Base-by-base conservation (phyloP, 2,329 filamentous ascomycete genomes). In the Trichoderma guizhouense region DNA sequence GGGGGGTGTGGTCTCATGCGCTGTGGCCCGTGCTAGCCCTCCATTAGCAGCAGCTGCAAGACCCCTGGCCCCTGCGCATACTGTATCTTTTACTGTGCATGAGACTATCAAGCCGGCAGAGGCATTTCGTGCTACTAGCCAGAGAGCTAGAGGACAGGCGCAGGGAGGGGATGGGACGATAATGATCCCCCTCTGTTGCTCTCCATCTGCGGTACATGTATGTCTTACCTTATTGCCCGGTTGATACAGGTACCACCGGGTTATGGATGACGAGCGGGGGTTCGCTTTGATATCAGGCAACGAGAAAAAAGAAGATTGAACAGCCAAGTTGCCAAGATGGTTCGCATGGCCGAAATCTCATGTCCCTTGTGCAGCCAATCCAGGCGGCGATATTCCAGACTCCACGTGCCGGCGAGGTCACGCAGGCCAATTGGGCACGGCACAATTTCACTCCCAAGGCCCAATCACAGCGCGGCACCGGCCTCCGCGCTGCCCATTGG, bases 401-500 rank as follows among this genome's bases (percentile, higher is more conserved):
- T 71, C 60, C 69, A 71, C 69, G 69, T 71, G 69, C 69, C 26
- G 30, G 65, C 55, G 47, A 72, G 64, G 70, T 72, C 70, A 72
- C 70, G 70, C 64, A 68, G 70, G 34, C 57, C 70, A 61, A 72
- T 69, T 68, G 70, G 53, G 36, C 63, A 47, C 55, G 36, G 34
- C 32, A 55, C 65, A 79, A 78, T 43, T 76, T 74, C 76, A 72
- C 61, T 69, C 70, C 73, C 58, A 69, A 74, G 28, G 11, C 70
- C 78, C 78, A 79, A 79, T 79, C 71, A 72, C 58, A 64, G 62
- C 70, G 64, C 69, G 69, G 73, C 71, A 66, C 61, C 61, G 69
- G 73, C 69, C 65, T 66, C 74, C 26, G 67, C 65, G 72, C 65
- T 68, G 43, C 69, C 74, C 65, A 79, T 79, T 79, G 78, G 78